A percentile compares a stretch with the other conserved stretches of the same genome.
These are phyloP conservation scores for Podospora didyma DNA, from an alignment of 495 filamentous ascomycete genomes.

Conservation along the genomic window DNA sequence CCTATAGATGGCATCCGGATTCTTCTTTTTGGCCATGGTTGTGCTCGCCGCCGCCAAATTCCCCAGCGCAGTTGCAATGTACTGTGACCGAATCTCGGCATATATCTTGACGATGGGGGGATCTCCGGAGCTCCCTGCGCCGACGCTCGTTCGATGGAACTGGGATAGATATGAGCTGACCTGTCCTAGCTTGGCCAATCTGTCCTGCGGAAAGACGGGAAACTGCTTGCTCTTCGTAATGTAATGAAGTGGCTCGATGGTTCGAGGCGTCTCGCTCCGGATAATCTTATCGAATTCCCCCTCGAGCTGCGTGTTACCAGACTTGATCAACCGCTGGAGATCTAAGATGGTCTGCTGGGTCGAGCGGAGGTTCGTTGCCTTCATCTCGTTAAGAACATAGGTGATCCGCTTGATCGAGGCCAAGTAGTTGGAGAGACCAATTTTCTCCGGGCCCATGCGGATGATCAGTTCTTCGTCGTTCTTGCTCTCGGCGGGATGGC, in stretches of 20 bases:
- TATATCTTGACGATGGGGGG: conserved; percentile 69
- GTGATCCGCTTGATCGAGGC: conserved; percentile 83
- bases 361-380: conserved; percentile 78
- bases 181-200: conserved; percentile 43
- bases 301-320: conserved; percentile 77
- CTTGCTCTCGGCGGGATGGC: conserved; percentile 83
- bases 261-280: conserved; percentile 59
- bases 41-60: conserved; percentile 86
- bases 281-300: conserved; percentile 73
- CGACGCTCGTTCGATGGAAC: conserved; percentile 23
- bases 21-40: conserved; percentile 79
- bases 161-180: conserved; percentile 47
- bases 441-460: conserved; percentile 73
- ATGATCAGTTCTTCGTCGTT: conserved; percentile 88
- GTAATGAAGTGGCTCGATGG: conserved; percentile 86
- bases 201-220: conserved; percentile 45
- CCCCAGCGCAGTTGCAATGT: conserved; percentile 70
- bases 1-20: conserved; percentile 75
- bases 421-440: conserved; percentile 80
- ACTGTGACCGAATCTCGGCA: conserved; percentile 78
- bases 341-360: conserved; percentile 88
- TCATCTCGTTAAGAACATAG: conserved; percentile 74
- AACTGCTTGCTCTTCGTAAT: conserved; percentile 75
- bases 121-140: conserved; percentile 51
- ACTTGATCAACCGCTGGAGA: conserved; percentile 68